Evolutionary conservation across 805 yeast genomes (phyloP), one percentile per base, ranked within the genome.

Genomic region (Crinitomyces ghanaensis): DNA sequence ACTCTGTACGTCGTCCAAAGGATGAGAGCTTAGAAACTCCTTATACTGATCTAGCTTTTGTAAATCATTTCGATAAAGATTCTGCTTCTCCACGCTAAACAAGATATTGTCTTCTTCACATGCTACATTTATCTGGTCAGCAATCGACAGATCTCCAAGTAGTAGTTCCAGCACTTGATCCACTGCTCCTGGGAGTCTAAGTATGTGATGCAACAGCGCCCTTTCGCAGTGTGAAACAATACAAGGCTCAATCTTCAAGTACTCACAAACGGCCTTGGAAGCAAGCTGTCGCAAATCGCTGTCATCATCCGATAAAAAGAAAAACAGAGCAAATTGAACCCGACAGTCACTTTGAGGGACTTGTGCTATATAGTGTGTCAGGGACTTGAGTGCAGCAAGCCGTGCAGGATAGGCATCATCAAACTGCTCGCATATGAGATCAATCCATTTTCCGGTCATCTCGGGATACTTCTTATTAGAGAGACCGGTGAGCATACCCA

Each of bases 41-140:
- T 23, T 11, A 17, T 43, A 29, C 21, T 44, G 39, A 11, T 28
- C 38, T 11, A 43, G 19, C 5, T 26, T 51, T 22, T 57, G 59
- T 6, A 65, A 49, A 9, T 63, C 66, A 46, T 75, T 72, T 43
- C 74, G 62, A 54, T 74, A 81, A 25, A 78, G 66, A 43, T 83
- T 82, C 35, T 66, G 70, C 44, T 70, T 72, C 48, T 84, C 95
- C 5, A 66, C 55, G 4, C 73, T 72, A 52, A 83, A 84, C 26
- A 84, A 50, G 2, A 63, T 57, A 13, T 60, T 54, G 14, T 54
- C 59, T 4, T 41, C 36, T 6, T 36, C 20, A 1, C 44, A 19
- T 5, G 54, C 49, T 1, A 40, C 37, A 9, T 36, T 32, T 5
- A 45, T 44, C 28, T 56, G 54, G 11, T 25, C 27, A 16, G 42